These are phyloP conservation scores for Xylariales sp. DNA, from an alignment of 2,329 filamentous ascomycete species.

Conservation along the genomic window DNA sequence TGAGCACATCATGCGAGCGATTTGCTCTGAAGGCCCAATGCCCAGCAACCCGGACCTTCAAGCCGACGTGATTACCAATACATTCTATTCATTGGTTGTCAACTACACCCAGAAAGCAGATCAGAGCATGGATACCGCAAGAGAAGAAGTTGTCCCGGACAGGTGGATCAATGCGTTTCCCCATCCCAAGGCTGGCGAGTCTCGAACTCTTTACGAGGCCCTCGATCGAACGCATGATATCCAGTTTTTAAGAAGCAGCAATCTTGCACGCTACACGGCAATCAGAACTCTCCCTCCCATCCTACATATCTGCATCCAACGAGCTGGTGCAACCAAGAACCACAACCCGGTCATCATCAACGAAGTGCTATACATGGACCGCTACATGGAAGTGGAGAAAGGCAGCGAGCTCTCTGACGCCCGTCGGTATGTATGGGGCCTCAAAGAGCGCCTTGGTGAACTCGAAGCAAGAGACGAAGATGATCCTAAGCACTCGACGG, in stretches of 20 bases:
- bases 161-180: constrained; percentile 54
- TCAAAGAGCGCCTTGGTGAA: constrained; percentile 48
- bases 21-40: constrained; percentile 64
- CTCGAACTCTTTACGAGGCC: constrained; percentile 70
- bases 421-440: constrained; percentile 69
- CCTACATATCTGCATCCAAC: constrained; percentile 84
- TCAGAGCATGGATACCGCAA: constrained; percentile 35
- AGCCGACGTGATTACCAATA: constrained; percentile 71
- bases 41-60: constrained; percentile 65
- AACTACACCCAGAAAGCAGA: constrained; percentile 54
- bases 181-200: constrained; percentile 40
- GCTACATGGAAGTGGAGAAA: constrained; percentile 70
- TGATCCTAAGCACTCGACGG: background rate
- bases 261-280: constrained; percentile 58
- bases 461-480: constrained; percentile 37
- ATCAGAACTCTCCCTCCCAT: constrained; percentile 78
- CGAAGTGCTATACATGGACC: constrained; percentile 78
- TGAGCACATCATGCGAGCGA: constrained; percentile 85
- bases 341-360: constrained; percentile 74
- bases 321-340: constrained; percentile 60
- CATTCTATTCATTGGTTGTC: constrained; percentile 59
- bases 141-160: constrained; percentile 58
- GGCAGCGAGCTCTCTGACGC: constrained; percentile 58
- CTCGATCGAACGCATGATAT: constrained; percentile 82
- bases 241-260: constrained; percentile 61